Conservation (phyloP, 2,329 filamentous ascomycete species). For the Ceratocystis eucalypticola region DNA sequence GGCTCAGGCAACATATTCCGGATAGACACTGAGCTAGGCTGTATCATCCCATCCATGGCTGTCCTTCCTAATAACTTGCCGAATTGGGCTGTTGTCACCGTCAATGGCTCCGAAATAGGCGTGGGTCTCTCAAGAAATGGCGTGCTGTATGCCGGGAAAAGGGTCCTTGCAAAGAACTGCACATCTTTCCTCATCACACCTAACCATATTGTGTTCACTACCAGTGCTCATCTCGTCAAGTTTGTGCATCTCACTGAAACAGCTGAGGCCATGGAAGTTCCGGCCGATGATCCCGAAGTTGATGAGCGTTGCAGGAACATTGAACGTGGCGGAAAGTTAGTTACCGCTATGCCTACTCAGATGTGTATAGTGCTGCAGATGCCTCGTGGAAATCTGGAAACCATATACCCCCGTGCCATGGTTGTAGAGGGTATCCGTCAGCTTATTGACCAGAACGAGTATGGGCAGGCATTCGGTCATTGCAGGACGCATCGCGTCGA, state of each 20-base stretch:
- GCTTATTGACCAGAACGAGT: conserved; percentile 67
- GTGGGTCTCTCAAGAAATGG: conserved; percentile 63
- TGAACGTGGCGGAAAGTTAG: conserved; percentile 73
- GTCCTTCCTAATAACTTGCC: conserved; percentile 28
- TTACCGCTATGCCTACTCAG: conserved; percentile 78
- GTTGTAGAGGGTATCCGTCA: conserved; percentile 80
- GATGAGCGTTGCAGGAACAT: conserved; percentile 88
- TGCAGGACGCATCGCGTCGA: conserved; percentile 91
- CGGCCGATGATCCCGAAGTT: conserved; percentile 74
- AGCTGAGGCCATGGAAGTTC: conserved; percentile 59
- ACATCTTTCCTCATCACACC: conserved; percentile 78
- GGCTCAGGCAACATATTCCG: conserved; percentile 13
- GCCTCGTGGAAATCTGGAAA: conserved; percentile 91
- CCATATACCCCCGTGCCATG: conserved; percentile 82
- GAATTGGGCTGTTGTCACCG: conserved; percentile 34
- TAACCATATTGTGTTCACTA: conserved; percentile 80
- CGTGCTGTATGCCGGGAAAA: conserved; percentile 63
- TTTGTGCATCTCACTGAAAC: conserved; percentile 67
- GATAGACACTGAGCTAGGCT: conserved; percentile 5
- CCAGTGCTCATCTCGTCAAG: conserved; percentile 82
- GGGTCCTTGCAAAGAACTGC: conserved; percentile 66
- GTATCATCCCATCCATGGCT: neutral
- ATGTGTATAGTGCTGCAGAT: conserved; percentile 85
- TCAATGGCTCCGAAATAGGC: conserved; percentile 31
- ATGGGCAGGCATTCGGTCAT: conserved; percentile 68